Percentiles rank a stretch among this genome's conserved stretches.
These are phyloP conservation scores for Saccharomyces pastorianus DNA, from an alignment of 1,139 yeast species.

Conservation along the genomic window DNA sequence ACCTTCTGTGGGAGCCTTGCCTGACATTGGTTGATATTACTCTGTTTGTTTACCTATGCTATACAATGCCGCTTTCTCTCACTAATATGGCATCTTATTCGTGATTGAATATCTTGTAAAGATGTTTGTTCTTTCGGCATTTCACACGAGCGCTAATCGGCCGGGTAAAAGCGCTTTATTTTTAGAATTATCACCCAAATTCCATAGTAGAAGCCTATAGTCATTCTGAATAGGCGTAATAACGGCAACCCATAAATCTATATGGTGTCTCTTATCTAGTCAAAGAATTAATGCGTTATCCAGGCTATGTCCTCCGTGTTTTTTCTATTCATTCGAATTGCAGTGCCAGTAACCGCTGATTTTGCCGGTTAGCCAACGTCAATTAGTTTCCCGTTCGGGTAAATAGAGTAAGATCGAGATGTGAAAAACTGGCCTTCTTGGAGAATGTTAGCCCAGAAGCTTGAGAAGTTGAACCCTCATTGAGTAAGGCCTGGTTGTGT, in stretches of 20 bases:
- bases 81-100: neutral
- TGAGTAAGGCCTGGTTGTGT: neutral
- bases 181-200: neutral
- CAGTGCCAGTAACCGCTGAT: too few relatives aligned
- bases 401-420: neutral
- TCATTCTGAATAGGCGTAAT: too few relatives aligned
- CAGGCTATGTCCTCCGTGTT: too few relatives aligned
- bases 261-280: too few relatives aligned
- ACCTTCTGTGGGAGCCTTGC: conserved; percentile 2
- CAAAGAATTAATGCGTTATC: neutral
- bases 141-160: neutral
- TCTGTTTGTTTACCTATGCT: neutral
- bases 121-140: neutral
- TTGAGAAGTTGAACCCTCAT: neutral
- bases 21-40: conserved; percentile 4
- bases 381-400: conserved; percentile 8
- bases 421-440: neutral
- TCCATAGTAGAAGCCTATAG: too few relatives aligned
- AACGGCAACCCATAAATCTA: too few relatives aligned
- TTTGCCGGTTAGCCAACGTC: neutral
- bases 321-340: too few relatives aligned
- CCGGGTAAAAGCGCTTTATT: neutral
- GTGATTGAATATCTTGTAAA: neutral
- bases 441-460: neutral
- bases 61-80: neutral